Evolutionary conservation across 352 stramenopile species (phyloP).

Genomic region (Phytophthora tubulina): DNA sequence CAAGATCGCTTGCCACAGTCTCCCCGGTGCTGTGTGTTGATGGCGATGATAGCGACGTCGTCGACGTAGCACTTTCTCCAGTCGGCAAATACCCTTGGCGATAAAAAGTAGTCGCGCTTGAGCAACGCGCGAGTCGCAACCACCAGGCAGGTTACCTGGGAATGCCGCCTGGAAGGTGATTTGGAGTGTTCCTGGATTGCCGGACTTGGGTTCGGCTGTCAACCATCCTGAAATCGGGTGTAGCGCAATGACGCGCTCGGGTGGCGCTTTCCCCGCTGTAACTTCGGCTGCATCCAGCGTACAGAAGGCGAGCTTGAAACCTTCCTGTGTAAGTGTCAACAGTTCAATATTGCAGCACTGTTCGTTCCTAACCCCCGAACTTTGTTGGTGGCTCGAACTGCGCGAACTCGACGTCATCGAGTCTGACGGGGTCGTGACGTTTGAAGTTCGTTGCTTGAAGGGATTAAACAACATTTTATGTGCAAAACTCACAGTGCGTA

Average conservation of each 20-base stretch:
- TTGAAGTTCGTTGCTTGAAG: conserved; percentile 22
- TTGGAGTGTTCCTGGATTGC: conserved; percentile 23
- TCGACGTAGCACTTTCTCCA: conserved; percentile 45
- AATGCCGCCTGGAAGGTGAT: conserved; percentile 48
- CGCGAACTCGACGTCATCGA: conserved; percentile 20
- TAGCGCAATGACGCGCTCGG: conserved; percentile 40
- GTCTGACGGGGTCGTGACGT: background rate
- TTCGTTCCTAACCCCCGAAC: conserved; percentile 36
- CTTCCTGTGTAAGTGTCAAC: conserved; percentile 31
- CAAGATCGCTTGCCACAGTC: conserved; percentile 32
- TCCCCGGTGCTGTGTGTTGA: conserved; percentile 17
- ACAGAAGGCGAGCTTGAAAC: conserved; percentile 40
- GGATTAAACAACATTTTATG: conserved; percentile 25
- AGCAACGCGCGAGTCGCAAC: conserved; percentile 33
- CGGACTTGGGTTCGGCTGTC: conserved; percentile 26
- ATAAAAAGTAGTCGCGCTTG: conserved; percentile 36
- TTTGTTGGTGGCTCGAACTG: conserved; percentile 3
- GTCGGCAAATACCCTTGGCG: conserved; percentile 35
- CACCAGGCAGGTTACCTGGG: conserved; percentile 20
- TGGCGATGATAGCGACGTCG: conserved; percentile 25
- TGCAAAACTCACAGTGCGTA: conserved; percentile 45
- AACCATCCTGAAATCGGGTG: conserved; percentile 48
- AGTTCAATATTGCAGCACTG: conserved; percentile 47
- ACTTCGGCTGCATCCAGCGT: conserved; percentile 40
- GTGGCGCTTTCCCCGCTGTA: conserved; percentile 39